Evolutionary conservation across 1,284 basidiomycete species (phyloP).

Genomic region (Irpex sp.): DNA sequence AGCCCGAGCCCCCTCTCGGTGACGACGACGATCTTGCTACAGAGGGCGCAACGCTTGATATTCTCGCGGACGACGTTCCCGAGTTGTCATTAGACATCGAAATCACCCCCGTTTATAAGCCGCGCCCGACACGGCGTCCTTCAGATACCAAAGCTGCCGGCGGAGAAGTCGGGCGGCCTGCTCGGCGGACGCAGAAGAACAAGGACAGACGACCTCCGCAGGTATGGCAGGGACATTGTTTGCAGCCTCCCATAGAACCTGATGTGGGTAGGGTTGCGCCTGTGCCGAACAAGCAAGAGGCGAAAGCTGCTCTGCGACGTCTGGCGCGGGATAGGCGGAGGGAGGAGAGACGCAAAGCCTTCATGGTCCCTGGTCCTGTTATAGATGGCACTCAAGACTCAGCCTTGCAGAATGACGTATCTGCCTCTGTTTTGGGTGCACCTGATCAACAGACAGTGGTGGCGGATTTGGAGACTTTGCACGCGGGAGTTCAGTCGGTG

Average conservation of each 20-base stretch:
- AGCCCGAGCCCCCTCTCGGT: constrained; percentile 35
- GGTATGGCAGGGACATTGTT: constrained; percentile 19
- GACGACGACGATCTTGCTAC: constrained; percentile 15
- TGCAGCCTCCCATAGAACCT: not conserved
- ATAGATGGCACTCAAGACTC: not conserved
- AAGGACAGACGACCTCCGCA: constrained; percentile 22
- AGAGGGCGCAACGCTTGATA: constrained; percentile 13
- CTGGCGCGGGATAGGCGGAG: constrained; percentile 47
- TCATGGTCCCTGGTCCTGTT: not conserved
- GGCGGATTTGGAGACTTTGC: not conserved
- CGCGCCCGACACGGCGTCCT: constrained; percentile 55
- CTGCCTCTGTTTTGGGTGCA: too few species aligned
- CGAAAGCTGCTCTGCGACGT: constrained; percentile 38
- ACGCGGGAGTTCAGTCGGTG: not conserved
- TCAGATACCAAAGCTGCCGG: constrained; percentile 21
- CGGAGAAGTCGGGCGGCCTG: constrained; percentile 30
- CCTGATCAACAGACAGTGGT: constrained; percentile 4
- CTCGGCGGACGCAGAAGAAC: constrained; percentile 33
- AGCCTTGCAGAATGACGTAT: too few species aligned
- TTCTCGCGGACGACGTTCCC: constrained; percentile 10
- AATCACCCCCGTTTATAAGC: constrained; percentile 68
- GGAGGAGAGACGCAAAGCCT: constrained; percentile 32
- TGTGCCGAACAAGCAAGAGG: constrained; percentile 19
- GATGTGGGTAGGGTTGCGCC: not conserved
- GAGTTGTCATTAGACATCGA: constrained; percentile 52